These are phyloP conservation scores for Eruca vesicaria DNA, from an alignment of 441 rosid genomes.

Conservation along the genomic window DNA sequence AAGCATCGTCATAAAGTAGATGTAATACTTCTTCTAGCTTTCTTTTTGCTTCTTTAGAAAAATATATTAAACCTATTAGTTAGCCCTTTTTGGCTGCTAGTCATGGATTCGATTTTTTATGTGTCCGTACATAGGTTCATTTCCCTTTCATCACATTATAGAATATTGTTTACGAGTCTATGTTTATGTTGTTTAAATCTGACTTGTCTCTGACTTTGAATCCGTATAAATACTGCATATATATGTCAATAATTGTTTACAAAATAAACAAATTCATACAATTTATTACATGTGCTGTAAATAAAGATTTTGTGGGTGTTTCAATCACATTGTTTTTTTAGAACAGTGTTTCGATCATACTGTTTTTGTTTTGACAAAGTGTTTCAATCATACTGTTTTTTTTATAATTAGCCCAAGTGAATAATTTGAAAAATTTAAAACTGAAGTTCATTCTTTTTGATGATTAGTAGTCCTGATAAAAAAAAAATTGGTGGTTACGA, in stretches of 20 bases:
- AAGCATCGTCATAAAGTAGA: constrained; percentile 18
- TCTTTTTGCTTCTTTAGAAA: neutral
- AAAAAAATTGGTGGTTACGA: constrained; percentile 19
- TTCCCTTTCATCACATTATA: constrained; percentile 18
- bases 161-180: neutral
- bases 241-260: neutral
- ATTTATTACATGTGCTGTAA: neutral
- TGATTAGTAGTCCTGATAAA: neutral
- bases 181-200: constrained; percentile 20
- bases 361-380: neutral
- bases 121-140: constrained; percentile 31
- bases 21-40: constrained; percentile 6
- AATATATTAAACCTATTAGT: neutral
- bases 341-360: neutral
- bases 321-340: neutral
- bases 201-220: constrained; percentile 32
- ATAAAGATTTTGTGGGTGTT: neutral
- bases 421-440: neutral
- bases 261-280: neutral
- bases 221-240: neutral
- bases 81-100: constrained; percentile 35
- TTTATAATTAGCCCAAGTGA: neutral
- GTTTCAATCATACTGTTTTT: neutral
- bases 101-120: constrained; percentile 27
- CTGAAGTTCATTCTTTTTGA: constrained; percentile 10